Conservation (phyloP, 2,329 filamentous ascomycete species). For the Pseudodiploospora longispora region DNA sequence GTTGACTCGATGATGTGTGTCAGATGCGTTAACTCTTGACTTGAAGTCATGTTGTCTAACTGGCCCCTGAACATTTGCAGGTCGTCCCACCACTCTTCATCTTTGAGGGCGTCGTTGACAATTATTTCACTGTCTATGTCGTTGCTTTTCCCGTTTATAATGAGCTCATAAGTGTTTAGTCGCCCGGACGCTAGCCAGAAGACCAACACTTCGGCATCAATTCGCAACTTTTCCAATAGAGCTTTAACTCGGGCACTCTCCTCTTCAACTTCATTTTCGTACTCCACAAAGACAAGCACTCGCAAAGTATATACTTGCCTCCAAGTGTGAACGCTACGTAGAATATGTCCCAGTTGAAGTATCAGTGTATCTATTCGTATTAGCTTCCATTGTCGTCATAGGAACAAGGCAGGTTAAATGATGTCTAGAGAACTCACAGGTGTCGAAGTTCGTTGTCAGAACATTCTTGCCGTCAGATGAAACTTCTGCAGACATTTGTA, state of each 20-base stretch:
- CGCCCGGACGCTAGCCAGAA: slow-evolving; percentile 73
- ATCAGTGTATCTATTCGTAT: slow-evolving; percentile 56
- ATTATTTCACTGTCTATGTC: slow-evolving; percentile 48
- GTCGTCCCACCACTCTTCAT: slow-evolving; percentile 79
- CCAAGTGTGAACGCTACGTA: slow-evolving; percentile 76
- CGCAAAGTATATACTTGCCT: slow-evolving; percentile 64
- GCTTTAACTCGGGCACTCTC: slow-evolving; percentile 64
- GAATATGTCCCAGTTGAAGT: slow-evolving; percentile 74
- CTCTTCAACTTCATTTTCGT: slow-evolving; percentile 74
- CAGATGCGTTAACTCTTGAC: slow-evolving; percentile 36
- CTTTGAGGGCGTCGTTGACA: slow-evolving; percentile 58
- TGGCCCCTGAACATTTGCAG: slow-evolving; percentile 48
- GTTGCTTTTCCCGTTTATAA: slow-evolving; percentile 61
- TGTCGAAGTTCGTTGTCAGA: slow-evolving; percentile 84
- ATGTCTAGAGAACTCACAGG: slow-evolving; percentile 47
- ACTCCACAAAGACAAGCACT: slow-evolving; percentile 83
- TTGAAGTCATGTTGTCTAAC: slow-evolving; percentile 27
- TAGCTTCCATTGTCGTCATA: background rate
- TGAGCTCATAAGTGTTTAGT: slow-evolving; percentile 65
- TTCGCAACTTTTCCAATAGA: slow-evolving; percentile 71
- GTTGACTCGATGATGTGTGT: slow-evolving; percentile 36
- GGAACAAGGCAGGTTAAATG: background rate
- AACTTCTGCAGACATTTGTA: slow-evolving; percentile 86
- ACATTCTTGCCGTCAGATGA: slow-evolving; percentile 58
- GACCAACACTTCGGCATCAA: slow-evolving; percentile 70